Evolutionary conservation across 805 yeast species (phyloP), one percentile per base, ranked within the genome.

Genomic region (Maudiozyma turicensis): DNA sequence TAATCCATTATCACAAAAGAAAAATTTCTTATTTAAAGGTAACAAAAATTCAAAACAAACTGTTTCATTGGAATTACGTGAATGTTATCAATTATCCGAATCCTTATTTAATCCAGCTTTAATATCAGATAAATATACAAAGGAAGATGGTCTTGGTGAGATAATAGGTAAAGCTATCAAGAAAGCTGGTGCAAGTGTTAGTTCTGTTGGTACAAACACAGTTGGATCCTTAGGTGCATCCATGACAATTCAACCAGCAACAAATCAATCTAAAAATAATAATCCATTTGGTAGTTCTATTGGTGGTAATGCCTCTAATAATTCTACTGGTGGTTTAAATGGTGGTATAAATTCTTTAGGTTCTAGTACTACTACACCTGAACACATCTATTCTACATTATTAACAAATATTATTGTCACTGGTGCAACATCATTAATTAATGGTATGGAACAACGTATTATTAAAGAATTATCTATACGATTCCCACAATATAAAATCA

Each of bases 401-500:
- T 55, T 65, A 39, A 60, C 61, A 10, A 89, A 88, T 60, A 84
- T 90, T 48, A 81, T 89, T 29, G 76, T 89, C 34, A 86, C 91
- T 0, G 97, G 97, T 10, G 81, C 90, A 3, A 74, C 82, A 0
- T 81, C 95, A 14, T 70, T 89, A 54, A 70, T 86, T 9, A 86
- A 88, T 15, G 95, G 93, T n/a, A 70, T 88, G 52, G 85, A 84
- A 31, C 91, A 86, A 59, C 72, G 95, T 54, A 68, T 90, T 47
- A 77, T 82, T 56, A 74, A 77, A 50, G 96, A 88, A 58, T 69
- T 89, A 49, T 73, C 82, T 13, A 70, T 73, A 43, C 67, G 76
- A 48, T 85, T 88, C 63, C 95, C 96, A 13, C 93, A 93, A 47
- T 74, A 88, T 59, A 90, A 89, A 64, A 77, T 89, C 40, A 72